Base-by-base conservation (phyloP, 768 basidiomycete species). In the Leccinum rimulosum region DNA sequence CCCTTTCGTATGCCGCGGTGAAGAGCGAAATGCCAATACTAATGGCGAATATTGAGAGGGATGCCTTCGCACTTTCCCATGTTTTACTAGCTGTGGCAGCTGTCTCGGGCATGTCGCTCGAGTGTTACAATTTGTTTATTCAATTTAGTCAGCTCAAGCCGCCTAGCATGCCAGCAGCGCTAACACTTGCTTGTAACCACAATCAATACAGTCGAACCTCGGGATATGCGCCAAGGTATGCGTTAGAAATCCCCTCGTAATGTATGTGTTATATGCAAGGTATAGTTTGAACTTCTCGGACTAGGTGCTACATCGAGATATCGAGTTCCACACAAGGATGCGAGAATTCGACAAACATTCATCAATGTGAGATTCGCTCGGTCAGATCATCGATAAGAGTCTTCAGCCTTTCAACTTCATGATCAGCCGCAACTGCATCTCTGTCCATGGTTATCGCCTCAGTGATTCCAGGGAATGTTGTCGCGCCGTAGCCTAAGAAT, bases 381-480 rank as follows among this genome's bases (percentile, higher is more conserved):
- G 81, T 77, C 57, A 91, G 74, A 35, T 74, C 74, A 52, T 83
- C 75, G 7, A 94, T 73, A 59, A 86, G 74, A 14, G 63, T 67
- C 54, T 76, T 74, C 63, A 93, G 73, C 56, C 89, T 81, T 36
- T 75, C 73, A n/a, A 79, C 83, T 73, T 95, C 92, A 58, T 79
- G 73, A 58, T 79, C 61, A n/a, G 87, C 88, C 55, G 84, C 72
- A 1, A 81, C 82, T 5, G 75, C 73, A 66, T 92, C 87, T 64
- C 81, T 76, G 55, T 94, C 90, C 48, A 87, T 77, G 17, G 82
- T 82, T 48, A 95, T 81, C 0, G 93, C 83, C 70, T 95, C 93
- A 0, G 88, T 88, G 33, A 95, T 73, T 14, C 81, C 91, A 3
- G 94, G 93, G 53, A 95, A 78, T 0, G 91, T 91, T 3, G 93